Conservation (phyloP, 2,329 filamentous ascomycete species). For the Gnomoniopsis sp. region DNA sequence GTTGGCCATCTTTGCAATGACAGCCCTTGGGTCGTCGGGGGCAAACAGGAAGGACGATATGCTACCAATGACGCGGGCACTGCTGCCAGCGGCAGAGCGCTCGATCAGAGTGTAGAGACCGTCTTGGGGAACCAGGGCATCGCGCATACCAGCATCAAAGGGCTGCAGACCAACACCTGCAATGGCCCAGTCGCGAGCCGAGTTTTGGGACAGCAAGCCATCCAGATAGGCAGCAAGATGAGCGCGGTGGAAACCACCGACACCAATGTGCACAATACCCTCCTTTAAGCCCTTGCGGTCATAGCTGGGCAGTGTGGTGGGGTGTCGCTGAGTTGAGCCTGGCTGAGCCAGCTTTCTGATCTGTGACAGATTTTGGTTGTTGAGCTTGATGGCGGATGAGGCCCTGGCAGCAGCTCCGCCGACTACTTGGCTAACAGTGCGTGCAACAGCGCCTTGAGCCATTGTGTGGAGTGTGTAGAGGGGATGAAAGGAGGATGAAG, state of each 20-base stretch:
- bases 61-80: conserved; percentile 45
- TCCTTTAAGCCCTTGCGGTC: conserved; percentile 44
- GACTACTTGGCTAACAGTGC: neutral
- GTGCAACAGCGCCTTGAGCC: neutral
- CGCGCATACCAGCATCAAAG: conserved; percentile 48
- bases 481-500: neutral
- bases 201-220: conserved; percentile 43
- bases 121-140: conserved; percentile 45
- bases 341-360: conserved; percentile 32
- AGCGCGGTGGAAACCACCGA: conserved; percentile 53
- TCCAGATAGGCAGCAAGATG: conserved; percentile 51
- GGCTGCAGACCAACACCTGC: conserved; percentile 50
- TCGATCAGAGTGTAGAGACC: conserved; percentile 52
- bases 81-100: conserved; percentile 48
- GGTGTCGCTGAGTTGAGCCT: conserved; percentile 7
- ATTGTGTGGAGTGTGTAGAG: neutral
- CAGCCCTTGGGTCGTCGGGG: conserved; percentile 47
- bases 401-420: neutral
- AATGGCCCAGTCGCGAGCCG: conserved; percentile 44
- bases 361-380: too few relatives aligned
- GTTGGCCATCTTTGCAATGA: conserved; percentile 53
- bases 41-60: conserved; percentile 52
- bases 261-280: conserved; percentile 52
- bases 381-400: conserved; percentile 31
- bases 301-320: conserved; percentile 40